phyloP scores from a whole-genome alignment of 495 filamentous ascomycete species.

The Penicillium maclennaniae region DNA sequence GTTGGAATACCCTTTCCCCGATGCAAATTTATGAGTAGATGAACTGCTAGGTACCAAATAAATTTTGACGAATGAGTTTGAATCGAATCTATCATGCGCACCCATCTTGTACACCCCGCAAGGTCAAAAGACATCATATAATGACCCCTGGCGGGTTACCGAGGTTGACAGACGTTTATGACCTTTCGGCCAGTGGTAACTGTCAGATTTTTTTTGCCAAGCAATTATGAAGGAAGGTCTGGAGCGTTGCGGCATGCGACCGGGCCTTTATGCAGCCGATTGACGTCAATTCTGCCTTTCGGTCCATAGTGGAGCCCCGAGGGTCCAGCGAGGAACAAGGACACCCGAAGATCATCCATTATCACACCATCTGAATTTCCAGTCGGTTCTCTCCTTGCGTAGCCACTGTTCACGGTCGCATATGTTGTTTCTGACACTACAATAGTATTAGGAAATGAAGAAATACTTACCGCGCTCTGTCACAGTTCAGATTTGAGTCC shows the following conservation, averaged over 20 bases:
- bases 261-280: background rate
- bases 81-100: background rate
- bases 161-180: background rate
- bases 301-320: background rate
- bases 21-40: background rate
- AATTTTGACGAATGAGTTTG: background rate
- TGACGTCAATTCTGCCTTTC: background rate
- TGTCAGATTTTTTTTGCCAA: background rate
- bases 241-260: background rate
- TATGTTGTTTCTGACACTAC: background rate
- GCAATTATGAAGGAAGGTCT: background rate
- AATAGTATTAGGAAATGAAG: background rate
- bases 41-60: background rate
- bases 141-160: background rate
- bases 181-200: background rate
- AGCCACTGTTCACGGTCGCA: background rate
- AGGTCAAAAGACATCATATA: background rate
- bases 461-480: background rate
- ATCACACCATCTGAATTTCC: conserved; percentile 1
- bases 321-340: background rate
- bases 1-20: background rate
- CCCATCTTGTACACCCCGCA: background rate
- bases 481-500: background rate
- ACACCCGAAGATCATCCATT: background rate
- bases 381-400: background rate